These are phyloP conservation scores for Quaeritorhiza haematococci DNA, from an alignment of 371 early-diverging fungal species.

Conservation along the genomic window DNA sequence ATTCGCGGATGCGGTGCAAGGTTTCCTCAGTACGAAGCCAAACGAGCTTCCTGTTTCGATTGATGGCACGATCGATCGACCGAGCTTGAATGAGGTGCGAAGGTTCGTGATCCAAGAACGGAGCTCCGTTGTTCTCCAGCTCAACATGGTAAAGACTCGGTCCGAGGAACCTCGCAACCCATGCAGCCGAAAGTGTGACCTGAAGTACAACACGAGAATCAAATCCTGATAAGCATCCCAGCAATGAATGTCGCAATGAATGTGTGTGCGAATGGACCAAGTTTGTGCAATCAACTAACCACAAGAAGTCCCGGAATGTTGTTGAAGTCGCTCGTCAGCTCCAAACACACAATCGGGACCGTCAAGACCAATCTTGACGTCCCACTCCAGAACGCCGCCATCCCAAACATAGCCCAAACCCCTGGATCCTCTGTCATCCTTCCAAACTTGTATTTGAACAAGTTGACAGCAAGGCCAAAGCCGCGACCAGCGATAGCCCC, in stretches of 20 bases:
- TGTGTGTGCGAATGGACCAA: too few species aligned
- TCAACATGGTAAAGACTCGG: constrained; percentile 30
- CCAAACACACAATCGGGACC: constrained; percentile 23
- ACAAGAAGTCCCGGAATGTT: constrained; percentile 23
- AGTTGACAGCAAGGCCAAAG: constrained; percentile 20
- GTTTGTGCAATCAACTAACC: too few species aligned
- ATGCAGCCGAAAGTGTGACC: too few species aligned
- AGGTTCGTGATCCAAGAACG: constrained; percentile 23
- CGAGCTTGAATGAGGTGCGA: constrained; percentile 11
- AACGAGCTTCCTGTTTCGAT: too few species aligned
- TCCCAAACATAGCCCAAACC: constrained; percentile 18
- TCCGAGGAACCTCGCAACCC: constrained; percentile 14
- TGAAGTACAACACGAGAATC: too few species aligned
- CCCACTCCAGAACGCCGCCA: constrained; percentile 27
- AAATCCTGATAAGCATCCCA: too few species aligned
- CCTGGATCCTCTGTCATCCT: constrained; percentile 3
- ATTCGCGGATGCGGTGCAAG: too few species aligned
- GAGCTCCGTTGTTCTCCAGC: constrained; percentile 25
- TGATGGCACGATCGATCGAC: too few species aligned
- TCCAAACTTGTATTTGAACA: constrained; percentile 4
- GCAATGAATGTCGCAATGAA: too few species aligned
- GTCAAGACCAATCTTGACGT: constrained; percentile 28
- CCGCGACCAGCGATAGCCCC: constrained; percentile 28
- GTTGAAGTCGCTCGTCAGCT: constrained; percentile 27
- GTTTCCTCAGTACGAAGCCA: too few species aligned